Base-by-base conservation (phyloP, 2,329 filamentous ascomycete genomes). In the Trichoderma citrinoviride region DNA sequence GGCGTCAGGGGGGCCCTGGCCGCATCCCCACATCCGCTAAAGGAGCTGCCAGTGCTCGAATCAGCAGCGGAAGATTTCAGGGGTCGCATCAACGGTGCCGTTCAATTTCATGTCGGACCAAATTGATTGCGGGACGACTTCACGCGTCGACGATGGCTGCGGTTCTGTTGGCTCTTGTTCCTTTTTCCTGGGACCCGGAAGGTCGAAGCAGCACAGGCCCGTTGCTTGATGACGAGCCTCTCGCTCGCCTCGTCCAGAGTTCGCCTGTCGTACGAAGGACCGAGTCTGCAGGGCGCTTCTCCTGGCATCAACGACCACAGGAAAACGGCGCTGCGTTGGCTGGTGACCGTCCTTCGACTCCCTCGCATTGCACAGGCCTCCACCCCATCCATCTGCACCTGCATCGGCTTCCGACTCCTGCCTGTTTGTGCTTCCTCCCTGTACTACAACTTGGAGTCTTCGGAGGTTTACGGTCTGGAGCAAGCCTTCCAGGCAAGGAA, bases 11-110 rank as follows among this genome's bases (percentile, higher is more conserved):
- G 33, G 27, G 21, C 40, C 58, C 25, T 62, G 53, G 58, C 58
- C 37, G 52, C 23, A 27, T 29, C 33, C 40, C 46, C 58, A 54
- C 40, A 21, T 49, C 37, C 58, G 58, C 58, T 62, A 62, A 62
- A 49, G 47, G 44, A 49, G 25, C 41, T 47, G 43, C 55, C 55
- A 58, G 43, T 25, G 21, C 49, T 27, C 25, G 49, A 52, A 52
- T 7, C 49, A 29, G 49, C 55, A 58, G 14, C 33, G 3, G 5
- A 37, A 62, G 49, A 37, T 43, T 61, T 53, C 47, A 53, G 58
- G 58, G 58, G 58, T 62, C 52, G 58, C 58, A 27, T 62, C 58
- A 54, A 61, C 37, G 33, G 14, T 25, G 47, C 49, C 46, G 46
- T 21, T 43, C 33, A 40, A 50, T 23, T 29, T 37, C 23, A 25